A percentile compares a stretch with the other conserved stretches of the same genome.
phyloP scores from a whole-genome alignment of 1,139 yeast genomes.

The Saccharomyces hybrid region DNA sequence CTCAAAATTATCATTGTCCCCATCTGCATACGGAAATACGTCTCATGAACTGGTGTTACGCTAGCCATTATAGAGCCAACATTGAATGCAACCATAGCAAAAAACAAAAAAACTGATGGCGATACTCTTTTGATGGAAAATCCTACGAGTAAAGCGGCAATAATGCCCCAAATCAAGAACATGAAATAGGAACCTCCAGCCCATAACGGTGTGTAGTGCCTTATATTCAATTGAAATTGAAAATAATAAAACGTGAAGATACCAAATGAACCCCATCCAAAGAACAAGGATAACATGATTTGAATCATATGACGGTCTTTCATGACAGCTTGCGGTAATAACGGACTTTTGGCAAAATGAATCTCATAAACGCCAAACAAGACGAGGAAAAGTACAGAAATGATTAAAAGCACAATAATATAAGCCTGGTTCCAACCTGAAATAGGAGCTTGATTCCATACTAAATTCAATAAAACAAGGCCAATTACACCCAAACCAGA shows the following conservation, averaged over 20 bases:
- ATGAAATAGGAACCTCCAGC: constrained; percentile 43
- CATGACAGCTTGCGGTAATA: constrained; percentile 41
- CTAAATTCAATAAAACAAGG: constrained; percentile 43
- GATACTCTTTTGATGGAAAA: constrained; percentile 36
- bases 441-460: constrained; percentile 50
- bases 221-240: constrained; percentile 38
- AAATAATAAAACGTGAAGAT: constrained; percentile 40
- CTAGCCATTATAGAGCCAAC: constrained; percentile 43
- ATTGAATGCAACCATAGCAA: constrained; percentile 41
- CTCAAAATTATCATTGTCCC: constrained; percentile 44
- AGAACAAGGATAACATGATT: constrained; percentile 31
- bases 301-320: constrained; percentile 29
- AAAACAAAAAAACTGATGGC: constrained; percentile 41
- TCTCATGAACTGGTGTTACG: constrained; percentile 43
- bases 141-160: constrained; percentile 43
- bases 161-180: constrained; percentile 40
- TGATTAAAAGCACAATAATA: constrained; percentile 39
- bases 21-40: constrained; percentile 40
- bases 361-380: constrained; percentile 29
- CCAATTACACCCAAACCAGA: constrained; percentile 43
- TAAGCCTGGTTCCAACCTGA: constrained; percentile 45
- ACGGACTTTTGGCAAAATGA: constrained; percentile 34
- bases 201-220: constrained; percentile 39
- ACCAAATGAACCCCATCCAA: constrained; percentile 58
- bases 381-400: constrained; percentile 37